Percentiles rank a stretch among this genome's conserved stretches.
Evolutionary conservation across 768 basidiomycete species (phyloP).

Genomic region (Cytidiella melzeri): DNA sequence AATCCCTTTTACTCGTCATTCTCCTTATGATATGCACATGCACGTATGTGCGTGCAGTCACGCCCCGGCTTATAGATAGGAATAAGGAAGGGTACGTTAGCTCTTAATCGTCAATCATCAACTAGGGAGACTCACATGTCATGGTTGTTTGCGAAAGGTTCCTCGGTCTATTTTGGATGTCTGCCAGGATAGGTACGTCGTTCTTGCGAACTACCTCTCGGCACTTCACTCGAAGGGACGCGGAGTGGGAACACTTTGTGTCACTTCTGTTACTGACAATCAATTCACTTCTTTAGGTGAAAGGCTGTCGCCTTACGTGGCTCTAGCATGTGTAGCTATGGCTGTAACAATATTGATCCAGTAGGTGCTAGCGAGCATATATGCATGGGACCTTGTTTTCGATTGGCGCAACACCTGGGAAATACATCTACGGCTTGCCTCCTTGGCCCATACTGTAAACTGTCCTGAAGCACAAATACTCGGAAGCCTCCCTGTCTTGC

Average conservation of each 20-base stretch:
- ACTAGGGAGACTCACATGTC: not conserved
- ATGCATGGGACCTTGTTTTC: no score
- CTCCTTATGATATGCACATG: conserved; percentile 94
- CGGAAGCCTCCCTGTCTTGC: no score
- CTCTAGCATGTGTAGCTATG: conserved; percentile 90
- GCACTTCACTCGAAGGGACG: not conserved
- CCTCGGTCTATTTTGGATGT: conserved; percentile 90
- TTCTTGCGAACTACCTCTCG: not conserved
- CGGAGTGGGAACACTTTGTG: not conserved
- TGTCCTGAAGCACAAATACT: no score
- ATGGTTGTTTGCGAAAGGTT: conserved; percentile 46
- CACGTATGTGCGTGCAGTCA: conserved; percentile 88
- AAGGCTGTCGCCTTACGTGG: conserved; percentile 92
- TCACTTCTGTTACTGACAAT: not conserved
- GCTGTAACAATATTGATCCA: conserved; percentile 62
- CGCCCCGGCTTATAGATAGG: conserved; percentile 84
- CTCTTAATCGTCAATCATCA: not conserved
- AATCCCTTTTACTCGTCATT: conserved; percentile 89
- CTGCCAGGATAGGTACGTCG: conserved; percentile 82
- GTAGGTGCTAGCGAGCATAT: conserved; percentile 17
- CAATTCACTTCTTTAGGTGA: conserved; percentile 53
- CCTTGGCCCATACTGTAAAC: no score
- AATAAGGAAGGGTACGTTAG: conserved; percentile 86
- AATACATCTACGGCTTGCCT: no score
- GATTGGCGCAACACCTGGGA: no score